Percentiles rank a stretch among this genome's conserved stretches.
phyloP scores from a whole-genome alignment of 2,329 filamentous ascomycete genomes.

The Xylaria sp. region DNA sequence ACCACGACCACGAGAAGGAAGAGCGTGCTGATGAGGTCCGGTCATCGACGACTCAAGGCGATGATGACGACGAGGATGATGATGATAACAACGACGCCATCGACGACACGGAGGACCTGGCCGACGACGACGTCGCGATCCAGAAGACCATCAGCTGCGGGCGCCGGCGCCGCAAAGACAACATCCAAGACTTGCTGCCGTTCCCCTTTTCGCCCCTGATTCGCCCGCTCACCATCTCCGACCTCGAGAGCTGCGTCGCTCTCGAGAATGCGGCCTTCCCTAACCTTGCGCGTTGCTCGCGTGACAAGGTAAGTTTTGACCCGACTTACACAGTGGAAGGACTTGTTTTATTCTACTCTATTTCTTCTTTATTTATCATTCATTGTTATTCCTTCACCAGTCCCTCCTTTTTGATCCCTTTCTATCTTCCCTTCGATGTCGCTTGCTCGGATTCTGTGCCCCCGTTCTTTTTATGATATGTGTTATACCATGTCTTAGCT shows the following conservation, averaged over 20 bases:
- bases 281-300: slow-evolving; percentile 62
- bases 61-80: neutral
- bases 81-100: slow-evolving; percentile 49
- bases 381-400: too few species aligned
- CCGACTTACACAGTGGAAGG: neutral
- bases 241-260: slow-evolving; percentile 69
- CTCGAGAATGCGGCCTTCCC: slow-evolving; percentile 67
- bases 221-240: slow-evolving; percentile 75
- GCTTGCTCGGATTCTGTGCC: neutral
- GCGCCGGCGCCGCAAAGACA: slow-evolving; percentile 50
- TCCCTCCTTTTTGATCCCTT: too few species aligned
- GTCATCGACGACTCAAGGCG: neutral
- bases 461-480: neutral
- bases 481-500: neutral
- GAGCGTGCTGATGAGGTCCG: neutral
- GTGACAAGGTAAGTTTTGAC: slow-evolving; percentile 61
- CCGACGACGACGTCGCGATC: slow-evolving; percentile 52
- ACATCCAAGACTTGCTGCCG: slow-evolving; percentile 57
- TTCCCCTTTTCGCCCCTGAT: slow-evolving; percentile 77
- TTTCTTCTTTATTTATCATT: neutral
- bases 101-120: slow-evolving; percentile 55
- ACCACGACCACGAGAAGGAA: too few species aligned
- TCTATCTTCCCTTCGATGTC: neutral
- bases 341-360: too few species aligned
- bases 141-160: slow-evolving; percentile 56